Evolutionary conservation across 176 grass and related monocot species (phyloP), one percentile per base, ranked within the genome.

Genomic region (Triticum urartu): DNA sequence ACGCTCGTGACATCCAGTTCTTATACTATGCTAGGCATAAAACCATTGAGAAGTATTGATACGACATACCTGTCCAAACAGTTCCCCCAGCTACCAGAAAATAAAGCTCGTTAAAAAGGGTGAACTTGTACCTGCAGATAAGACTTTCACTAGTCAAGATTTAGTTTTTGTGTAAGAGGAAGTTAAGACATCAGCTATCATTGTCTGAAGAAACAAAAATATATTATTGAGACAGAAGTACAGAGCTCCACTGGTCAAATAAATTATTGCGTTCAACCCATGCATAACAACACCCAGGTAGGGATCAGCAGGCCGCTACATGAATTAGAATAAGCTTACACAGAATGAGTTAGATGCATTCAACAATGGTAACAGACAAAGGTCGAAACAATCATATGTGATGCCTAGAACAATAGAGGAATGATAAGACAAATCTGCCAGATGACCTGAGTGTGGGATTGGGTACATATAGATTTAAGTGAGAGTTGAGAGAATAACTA

Each of bases 61-160:
- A 50, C 21, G 80, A 7, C 52, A 43, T 89, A 99, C 97, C 97
- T 93, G 94, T 99, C 97, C 97, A 99, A 89, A 99, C 92, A 58
- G 97, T 95, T 22, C 97, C 97, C 28, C 97, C 97, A 84, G 94
- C 94, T 70, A 95, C 93, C 52, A 99, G 92, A 91, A 92, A 99
- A 87, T 99, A 99, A 40, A 99, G 97, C 85, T 99, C 97, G 35
- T 99, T 99, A 82, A 99, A 99, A 91, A 99, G 92, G 24, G 97
- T 95, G 84, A 99, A 99, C 81, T 94, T 95, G 79, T 99, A 99
- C 97, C 97, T 99, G 86, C 66, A 87, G 79, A 32, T 18, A 87
- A 52, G 73, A 52, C 14, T 15, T 75, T 50, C 24, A 54, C 25
- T 80, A 80, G 81, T 91, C 62, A 91, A 66, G 15, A 38, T 83